Evolutionary conservation across 106 monocot species (phyloP), one percentile per base, ranked within the genome.

Genomic region (Dendrobium huoshanense): DNA sequence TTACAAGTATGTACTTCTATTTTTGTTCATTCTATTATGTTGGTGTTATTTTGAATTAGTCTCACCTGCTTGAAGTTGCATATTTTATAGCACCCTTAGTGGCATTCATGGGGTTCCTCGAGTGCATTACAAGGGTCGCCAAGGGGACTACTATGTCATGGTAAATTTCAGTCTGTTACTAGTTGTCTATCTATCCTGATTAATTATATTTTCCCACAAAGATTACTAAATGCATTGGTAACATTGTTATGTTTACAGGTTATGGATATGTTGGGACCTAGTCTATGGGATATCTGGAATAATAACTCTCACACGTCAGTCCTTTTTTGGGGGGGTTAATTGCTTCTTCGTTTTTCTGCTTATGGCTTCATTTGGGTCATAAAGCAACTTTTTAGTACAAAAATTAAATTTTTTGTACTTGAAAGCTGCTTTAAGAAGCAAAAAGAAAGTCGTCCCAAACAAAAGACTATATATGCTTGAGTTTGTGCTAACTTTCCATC

Each of bases 141-240:
- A 94, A 84, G 94, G 92, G 54, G 96, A 94, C 55, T 94, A 90
- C 77, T 97, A 94, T 86, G 79, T 97, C 81, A 94, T 97, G 94
- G 96, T 94, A 89, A 87, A 72, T 33, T 58, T 70, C 70, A 70
- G 37, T 37, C 25, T 67, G 27, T 25, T 67, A 24, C 27, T 2
- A 1, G 25, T 19, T 67, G 67, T 5, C 70, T 29, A 9, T 70
- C 70, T 15, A 33, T 70, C 15, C 37, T 70, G 15, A 33, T 29
- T 37, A 13, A 29, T 70, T 70, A 13, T 33, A 70, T 70, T 70
- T 15, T 70, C 37, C 37, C 13, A 37, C 4, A 9, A 70, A 16
- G 29, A 13, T 70, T 70, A 67, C 67, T 67, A 25, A 27, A 24
- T 67, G 27, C 25, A 67, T 29, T 17, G 4, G 29, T 27, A 70